Evolutionary conservation across 2,329 filamentous ascomycete genomes (phyloP).

Genomic region (Verticillium alfalfae): DNA sequence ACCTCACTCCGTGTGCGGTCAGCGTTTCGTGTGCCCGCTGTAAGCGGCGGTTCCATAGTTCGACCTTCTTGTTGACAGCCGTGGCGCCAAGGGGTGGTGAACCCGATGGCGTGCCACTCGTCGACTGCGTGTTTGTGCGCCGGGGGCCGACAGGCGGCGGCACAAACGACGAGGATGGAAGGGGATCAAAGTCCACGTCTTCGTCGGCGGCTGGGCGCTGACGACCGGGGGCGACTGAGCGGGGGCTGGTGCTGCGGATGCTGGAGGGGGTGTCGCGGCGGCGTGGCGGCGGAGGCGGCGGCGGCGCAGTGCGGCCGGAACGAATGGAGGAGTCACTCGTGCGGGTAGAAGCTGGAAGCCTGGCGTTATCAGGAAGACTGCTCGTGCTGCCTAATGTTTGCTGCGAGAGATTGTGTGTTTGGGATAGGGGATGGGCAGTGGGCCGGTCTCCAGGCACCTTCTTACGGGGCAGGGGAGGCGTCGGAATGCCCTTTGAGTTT

Average conservation of each 20-base stretch:
- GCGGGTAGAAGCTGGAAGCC: constrained; percentile 1
- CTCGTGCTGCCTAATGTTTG: constrained; percentile 18
- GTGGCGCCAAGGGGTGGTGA: constrained; percentile 25
- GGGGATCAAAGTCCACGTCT: constrained; percentile 34
- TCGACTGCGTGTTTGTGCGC: constrained; percentile 17
- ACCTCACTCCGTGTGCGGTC: constrained; percentile 56
- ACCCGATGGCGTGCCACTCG: constrained; percentile 21
- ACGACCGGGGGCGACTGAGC: background rate
- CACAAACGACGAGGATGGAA: constrained; percentile 14
- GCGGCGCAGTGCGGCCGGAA: constrained; percentile 11
- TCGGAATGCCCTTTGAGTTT: constrained; percentile 3
- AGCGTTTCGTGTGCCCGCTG: constrained; percentile 58
- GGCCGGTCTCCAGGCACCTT: constrained; percentile 15
- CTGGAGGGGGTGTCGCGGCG: constrained; percentile 35
- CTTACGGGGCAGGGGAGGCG: constrained; percentile 29
- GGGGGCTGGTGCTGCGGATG: constrained; percentile 21
- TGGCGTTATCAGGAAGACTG: constrained; percentile 4
- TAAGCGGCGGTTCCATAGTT: constrained; percentile 66
- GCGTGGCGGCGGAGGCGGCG: constrained; percentile 42
- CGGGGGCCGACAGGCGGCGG: constrained; percentile 8
- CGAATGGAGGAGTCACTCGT: background rate
- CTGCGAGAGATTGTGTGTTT: constrained; percentile 33
- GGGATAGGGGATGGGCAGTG: constrained; percentile 31
- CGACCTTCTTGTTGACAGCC: constrained; percentile 60
- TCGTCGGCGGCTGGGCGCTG: constrained; percentile 23